Base-by-base conservation (phyloP, 1,284 basidiomycete species). In the Sporisorium scitamineum region DNA sequence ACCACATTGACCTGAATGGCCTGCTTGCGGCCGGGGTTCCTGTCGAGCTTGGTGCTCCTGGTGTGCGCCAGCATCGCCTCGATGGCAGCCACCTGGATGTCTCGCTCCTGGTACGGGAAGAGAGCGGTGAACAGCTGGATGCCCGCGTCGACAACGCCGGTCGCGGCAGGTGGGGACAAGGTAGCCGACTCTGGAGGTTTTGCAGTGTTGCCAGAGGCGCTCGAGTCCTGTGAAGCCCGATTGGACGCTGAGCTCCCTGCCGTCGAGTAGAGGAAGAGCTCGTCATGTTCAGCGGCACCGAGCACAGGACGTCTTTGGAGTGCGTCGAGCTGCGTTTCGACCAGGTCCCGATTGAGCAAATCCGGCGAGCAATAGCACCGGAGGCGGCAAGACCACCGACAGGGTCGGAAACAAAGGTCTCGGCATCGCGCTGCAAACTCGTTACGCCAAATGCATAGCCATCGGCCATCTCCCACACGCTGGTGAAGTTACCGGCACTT, bases 401-500 rank as follows among this genome's bases (percentile, higher is more conserved):
- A 5, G 61, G 66, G 27, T 77, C 70, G 13, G 86, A 54, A 1
- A 73, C 76, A 26, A 78, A 74, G 9, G 69, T 68, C 52, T 76
- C 76, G 7, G 85, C 83, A 2, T 86, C 87, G 5, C 73, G 70
- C 29, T 88, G 79, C 26, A 92, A 87, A 56, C 90, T 93, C 1
- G 94, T 94, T 11, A 98, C 90, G 3, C 96, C 97, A 86, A 94
- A 96, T 0, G 92, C 95, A 85, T 95, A 96, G 0, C 94, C 94
- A 84, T 98, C 96, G 0, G 89, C 88, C 61, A 90, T 90, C 66
- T 92, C 90, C 96, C 97, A 98, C 8, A 99, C 89, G 14, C 89
- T 90, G 5, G 90, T 91, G 84, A 97, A 96, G 1, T 90, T 89
- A 5, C 94, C 95, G 0, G 94, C 89, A 37, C 93, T 94, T 0